These are phyloP conservation scores for Paecilomyces formosus DNA, from an alignment of 2,329 filamentous ascomycete species.

Conservation along the genomic window DNA sequence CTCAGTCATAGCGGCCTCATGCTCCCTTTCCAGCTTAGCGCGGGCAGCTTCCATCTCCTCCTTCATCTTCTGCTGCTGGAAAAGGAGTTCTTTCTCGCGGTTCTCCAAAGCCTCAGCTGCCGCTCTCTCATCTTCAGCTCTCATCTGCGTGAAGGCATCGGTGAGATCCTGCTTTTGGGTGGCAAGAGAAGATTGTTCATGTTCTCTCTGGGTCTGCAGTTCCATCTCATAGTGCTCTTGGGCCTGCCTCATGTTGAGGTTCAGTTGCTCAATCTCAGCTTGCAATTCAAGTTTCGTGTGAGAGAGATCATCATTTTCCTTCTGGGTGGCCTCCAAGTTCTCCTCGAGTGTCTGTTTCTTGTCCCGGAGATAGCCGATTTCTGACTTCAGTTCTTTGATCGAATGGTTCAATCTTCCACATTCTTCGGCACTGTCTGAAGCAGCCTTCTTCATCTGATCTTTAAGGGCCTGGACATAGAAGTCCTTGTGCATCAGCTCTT, in stretches of 20 bases:
- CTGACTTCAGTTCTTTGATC: conserved; percentile 42
- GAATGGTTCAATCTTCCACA: conserved; percentile 33
- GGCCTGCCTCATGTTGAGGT: conserved; percentile 31
- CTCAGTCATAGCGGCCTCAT: conserved; percentile 20
- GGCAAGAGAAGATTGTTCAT: conserved; percentile 25
- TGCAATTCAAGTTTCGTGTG: conserved; percentile 39
- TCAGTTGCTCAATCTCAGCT: conserved; percentile 28
- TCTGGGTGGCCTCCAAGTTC: conserved; percentile 36
- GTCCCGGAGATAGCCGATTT: conserved; percentile 46
- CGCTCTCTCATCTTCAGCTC: conserved; percentile 33
- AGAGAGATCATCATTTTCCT: conserved; percentile 38
- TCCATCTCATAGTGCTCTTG: conserved; percentile 29
- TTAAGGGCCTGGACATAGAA: conserved; percentile 46
- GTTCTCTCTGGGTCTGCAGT: conserved; percentile 34
- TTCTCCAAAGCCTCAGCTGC: conserved; percentile 28
- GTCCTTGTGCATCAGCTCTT: conserved; percentile 46
- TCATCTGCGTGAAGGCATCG: conserved; percentile 42
- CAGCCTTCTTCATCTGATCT: conserved; percentile 42
- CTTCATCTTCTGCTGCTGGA: conserved; percentile 8
- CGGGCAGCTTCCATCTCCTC: conserved; percentile 25
- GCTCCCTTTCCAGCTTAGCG: conserved; percentile 29
- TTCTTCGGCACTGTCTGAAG: conserved; percentile 45
- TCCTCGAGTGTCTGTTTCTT: conserved; percentile 46
- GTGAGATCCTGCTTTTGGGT: conserved; percentile 41
- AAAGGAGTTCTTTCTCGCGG: conserved; percentile 36